phyloP scores from a whole-genome alignment of 352 stramenopile genomes.

The Phytophthora melonis region DNA sequence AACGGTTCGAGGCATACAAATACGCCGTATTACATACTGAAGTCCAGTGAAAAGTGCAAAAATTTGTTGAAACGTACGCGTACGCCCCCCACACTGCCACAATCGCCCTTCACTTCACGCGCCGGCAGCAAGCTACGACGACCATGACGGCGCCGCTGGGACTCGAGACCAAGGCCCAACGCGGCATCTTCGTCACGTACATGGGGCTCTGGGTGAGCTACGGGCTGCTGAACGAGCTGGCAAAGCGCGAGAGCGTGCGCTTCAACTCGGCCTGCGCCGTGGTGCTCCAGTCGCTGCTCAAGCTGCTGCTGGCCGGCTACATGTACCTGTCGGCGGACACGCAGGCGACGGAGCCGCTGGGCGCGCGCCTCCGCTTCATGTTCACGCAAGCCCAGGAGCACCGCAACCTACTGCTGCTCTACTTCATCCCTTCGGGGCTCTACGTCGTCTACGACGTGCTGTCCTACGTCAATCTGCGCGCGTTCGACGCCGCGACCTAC shows the following conservation, averaged over 20 bases:
- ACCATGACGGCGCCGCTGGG: slow-evolving; percentile 67
- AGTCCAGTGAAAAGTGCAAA: slow-evolving; percentile 3
- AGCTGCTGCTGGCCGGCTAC: slow-evolving; percentile 71
- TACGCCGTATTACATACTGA: neutral
- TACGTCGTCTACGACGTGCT: slow-evolving; percentile 88
- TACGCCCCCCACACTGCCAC: neutral
- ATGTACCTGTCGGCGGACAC: slow-evolving; percentile 75
- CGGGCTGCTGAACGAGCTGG: slow-evolving; percentile 80
- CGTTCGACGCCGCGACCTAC: slow-evolving; percentile 82
- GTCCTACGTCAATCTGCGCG: slow-evolving; percentile 83
- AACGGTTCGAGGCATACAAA: slow-evolving; percentile 6
- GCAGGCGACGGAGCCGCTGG: slow-evolving; percentile 30
- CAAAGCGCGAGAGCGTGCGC: slow-evolving; percentile 67
- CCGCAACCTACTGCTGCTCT: slow-evolving; percentile 61
- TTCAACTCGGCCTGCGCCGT: slow-evolving; percentile 85
- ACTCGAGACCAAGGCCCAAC: slow-evolving; percentile 78
- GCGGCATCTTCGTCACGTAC: slow-evolving; percentile 81
- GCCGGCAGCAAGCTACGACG: slow-evolving; percentile 1
- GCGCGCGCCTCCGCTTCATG: slow-evolving; percentile 44
- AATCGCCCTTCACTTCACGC: neutral
- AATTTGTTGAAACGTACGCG: neutral
- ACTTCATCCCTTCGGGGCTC: slow-evolving; percentile 78
- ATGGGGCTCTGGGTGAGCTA: slow-evolving; percentile 84
- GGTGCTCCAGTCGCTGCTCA: slow-evolving; percentile 79
- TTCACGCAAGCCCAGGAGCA: slow-evolving; percentile 50